phyloP scores from a whole-genome alignment of 306 rosid species.

The Vigna trinervia region DNA sequence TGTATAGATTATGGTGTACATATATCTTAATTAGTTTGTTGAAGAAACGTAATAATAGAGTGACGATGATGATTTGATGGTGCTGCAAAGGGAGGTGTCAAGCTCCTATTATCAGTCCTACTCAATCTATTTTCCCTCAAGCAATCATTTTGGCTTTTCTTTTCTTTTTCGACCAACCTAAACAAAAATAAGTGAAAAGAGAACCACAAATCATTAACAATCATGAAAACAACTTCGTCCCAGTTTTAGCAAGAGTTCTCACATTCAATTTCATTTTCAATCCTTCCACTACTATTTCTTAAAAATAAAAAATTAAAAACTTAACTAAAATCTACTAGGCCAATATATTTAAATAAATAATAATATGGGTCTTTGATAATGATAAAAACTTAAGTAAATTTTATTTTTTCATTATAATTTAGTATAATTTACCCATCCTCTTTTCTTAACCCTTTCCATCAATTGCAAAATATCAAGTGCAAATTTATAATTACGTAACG shows the following conservation, averaged over 20 bases:
- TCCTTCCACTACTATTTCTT: background rate
- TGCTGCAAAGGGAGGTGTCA: background rate
- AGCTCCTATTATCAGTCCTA: slow-evolving; percentile 29
- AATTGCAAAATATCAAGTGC: no score
- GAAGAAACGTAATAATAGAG: background rate
- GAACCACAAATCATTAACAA: slow-evolving; percentile 24
- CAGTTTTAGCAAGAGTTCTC: background rate
- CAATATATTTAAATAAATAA: no score
- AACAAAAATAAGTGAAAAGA: background rate
- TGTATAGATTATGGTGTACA: background rate
- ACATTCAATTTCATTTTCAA: background rate
- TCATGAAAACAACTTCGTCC: background rate
- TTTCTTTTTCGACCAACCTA: background rate
- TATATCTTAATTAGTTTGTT: slow-evolving; percentile 8
- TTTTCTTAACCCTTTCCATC: no score
- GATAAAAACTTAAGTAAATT: no score
- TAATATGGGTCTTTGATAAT: no score
- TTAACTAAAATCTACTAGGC: no score
- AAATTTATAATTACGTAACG: no score
- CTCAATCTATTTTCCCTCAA: background rate
- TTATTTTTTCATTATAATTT: no score
- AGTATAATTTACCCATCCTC: no score
- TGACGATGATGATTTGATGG: slow-evolving; percentile 31
- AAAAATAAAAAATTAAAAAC: no score
- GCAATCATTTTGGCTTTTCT: background rate